Evolutionary conservation across 176 grass and related monocot species (phyloP).

Genomic region (Aegilops bicornis): DNA sequence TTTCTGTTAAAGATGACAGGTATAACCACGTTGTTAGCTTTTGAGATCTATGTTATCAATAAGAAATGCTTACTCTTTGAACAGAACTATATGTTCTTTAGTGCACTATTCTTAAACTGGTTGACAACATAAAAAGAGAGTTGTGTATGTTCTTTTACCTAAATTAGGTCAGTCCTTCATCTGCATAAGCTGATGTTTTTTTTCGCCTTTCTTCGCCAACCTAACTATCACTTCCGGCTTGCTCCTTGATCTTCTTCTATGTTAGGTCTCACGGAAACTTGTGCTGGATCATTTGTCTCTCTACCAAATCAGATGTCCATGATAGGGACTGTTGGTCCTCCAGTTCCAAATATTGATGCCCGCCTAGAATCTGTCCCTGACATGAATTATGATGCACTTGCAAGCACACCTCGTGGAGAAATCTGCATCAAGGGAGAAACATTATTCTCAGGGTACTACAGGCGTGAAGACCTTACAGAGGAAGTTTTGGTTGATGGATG

Average conservation of each 20-base stretch:
- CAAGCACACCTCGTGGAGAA: constrained; percentile 60
- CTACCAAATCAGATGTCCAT: constrained; percentile 81
- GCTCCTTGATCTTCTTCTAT: constrained; percentile 21
- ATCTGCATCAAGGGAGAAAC: constrained; percentile 79
- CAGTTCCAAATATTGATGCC: constrained; percentile 78
- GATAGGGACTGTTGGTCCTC: constrained; percentile 80
- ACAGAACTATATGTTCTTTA: background rate
- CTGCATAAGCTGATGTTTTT: background rate
- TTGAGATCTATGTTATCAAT: background rate
- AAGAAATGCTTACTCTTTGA: background rate
- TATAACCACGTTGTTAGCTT: background rate
- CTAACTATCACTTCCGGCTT: constrained; percentile 9
- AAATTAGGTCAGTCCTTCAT: background rate
- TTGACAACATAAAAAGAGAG: background rate
- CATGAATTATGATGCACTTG: constrained; percentile 84
- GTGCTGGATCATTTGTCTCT: constrained; percentile 73
- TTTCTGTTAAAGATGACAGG: constrained; percentile 13
- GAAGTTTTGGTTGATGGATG: constrained; percentile 83
- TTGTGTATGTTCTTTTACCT: constrained; percentile 14
- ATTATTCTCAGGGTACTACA: constrained; percentile 84
- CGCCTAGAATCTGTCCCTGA: constrained; percentile 72
- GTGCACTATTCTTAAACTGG: constrained; percentile 19
- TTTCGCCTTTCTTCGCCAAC: background rate
- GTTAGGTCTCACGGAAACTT: constrained; percentile 84
- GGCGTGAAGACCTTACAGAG: constrained; percentile 74